A percentile compares a stretch with the other conserved stretches of the same genome.
phyloP scores from a whole-genome alignment of 805 yeast species.

The Diddensiella caesifluorescens region DNA sequence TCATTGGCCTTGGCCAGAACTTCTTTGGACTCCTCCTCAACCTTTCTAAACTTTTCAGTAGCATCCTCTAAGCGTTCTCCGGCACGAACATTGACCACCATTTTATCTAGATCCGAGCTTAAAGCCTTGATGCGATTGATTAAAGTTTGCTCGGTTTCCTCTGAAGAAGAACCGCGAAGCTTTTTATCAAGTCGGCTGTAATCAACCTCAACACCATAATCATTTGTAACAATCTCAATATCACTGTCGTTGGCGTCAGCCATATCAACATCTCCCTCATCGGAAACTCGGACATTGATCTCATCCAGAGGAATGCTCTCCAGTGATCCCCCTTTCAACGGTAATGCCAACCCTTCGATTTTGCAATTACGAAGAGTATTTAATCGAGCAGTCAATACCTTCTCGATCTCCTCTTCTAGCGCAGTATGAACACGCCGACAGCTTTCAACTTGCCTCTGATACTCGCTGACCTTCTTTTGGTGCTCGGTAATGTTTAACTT shows the following conservation, averaged over 20 bases:
- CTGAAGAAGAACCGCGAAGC: conserved; percentile 27
- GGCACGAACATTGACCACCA: conserved; percentile 83
- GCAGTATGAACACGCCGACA: conserved; percentile 5
- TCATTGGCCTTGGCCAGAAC: conserved; percentile 56
- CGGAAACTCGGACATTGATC: conserved; percentile 28
- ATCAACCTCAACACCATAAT: conserved; percentile 28
- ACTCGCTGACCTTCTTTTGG: conserved; percentile 25
- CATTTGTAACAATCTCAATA: conserved; percentile 35
- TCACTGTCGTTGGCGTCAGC: conserved; percentile 25
- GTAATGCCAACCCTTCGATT: conserved; percentile 61
- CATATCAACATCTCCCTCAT: conserved; percentile 24
- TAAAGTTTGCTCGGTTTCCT: conserved; percentile 23
- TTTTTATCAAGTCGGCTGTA: conserved; percentile 34
- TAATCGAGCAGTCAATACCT: conserved; percentile 44
- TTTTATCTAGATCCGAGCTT: conserved; percentile 29
- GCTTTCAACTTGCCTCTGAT: conserved; percentile 14
- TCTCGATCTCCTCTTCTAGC: conserved; percentile 50
- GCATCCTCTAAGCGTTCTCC: conserved; percentile 68
- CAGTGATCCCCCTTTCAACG: conserved; percentile 55
- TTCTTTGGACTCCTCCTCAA: conserved; percentile 58
- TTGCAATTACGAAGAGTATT: conserved; percentile 66
- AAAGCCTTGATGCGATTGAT: conserved; percentile 26
- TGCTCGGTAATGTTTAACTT: conserved; percentile 28
- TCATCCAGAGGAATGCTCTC: conserved; percentile 59
- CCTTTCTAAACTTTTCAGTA: conserved; percentile 50